Conservation (phyloP, 768 basidiomycete species). For the Chalciporus pseudorubinellus region DNA sequence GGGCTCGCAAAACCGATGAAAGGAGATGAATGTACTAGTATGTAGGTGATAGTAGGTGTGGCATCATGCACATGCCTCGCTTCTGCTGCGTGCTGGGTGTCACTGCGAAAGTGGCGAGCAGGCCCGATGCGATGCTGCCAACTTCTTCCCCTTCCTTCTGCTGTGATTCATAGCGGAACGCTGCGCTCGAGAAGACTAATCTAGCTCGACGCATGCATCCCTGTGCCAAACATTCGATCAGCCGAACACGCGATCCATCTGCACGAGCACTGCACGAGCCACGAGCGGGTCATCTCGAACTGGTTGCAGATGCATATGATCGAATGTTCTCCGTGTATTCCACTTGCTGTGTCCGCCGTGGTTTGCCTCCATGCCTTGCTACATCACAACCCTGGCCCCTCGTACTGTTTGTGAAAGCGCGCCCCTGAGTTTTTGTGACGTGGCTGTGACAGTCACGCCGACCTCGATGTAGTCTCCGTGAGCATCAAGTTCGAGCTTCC, state of each 20-base stretch:
- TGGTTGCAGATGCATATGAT: constrained; percentile 1
- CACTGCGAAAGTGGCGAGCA: constrained; percentile 12
- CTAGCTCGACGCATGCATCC: constrained; percentile 14
- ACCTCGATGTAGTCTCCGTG: neutral
- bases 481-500: neutral
- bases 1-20: no score
- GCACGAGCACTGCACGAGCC: no score
- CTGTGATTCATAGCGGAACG: constrained; percentile 10
- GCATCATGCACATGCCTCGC: constrained; percentile 25
- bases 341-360: constrained; percentile 12
- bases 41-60: no score
- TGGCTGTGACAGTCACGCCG: neutral
- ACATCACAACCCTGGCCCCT: no score
- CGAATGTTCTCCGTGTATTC: constrained; percentile 3
- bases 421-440: neutral
- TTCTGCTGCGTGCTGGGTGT: constrained; percentile 29
- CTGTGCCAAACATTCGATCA: constrained; percentile 11
- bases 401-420: neutral
- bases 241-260: constrained; percentile 2
- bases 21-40: neutral
- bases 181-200: constrained; percentile 2
- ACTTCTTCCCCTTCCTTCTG: constrained; percentile 11
- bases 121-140: constrained; percentile 17
- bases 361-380: neutral
- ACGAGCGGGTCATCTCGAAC: neutral